Evolutionary conservation across 768 basidiomycete species (phyloP).

Genomic region (Boletus tylopilopsis): DNA sequence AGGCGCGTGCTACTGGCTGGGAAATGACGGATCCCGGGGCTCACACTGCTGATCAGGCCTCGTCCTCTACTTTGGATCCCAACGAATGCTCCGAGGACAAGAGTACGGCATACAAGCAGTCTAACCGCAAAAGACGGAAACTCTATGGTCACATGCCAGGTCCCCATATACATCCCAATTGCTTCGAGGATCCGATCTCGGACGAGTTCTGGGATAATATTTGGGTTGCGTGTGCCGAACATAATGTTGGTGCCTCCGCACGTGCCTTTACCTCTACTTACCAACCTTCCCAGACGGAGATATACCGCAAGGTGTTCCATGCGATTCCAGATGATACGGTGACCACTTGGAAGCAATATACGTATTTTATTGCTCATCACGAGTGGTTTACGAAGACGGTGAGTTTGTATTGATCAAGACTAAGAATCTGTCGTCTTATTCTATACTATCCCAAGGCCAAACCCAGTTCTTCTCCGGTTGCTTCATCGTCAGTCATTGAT

Average conservation of each 20-base stretch:
- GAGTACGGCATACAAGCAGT: slow-evolving; percentile 44
- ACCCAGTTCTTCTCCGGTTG: slow-evolving; percentile 38
- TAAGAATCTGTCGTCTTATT: slow-evolving; percentile 3
- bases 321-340: slow-evolving; percentile 90
- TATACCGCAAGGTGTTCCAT: slow-evolving; percentile 93
- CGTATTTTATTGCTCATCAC: slow-evolving; percentile 74
- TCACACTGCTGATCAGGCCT: slow-evolving; percentile 43
- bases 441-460: slow-evolving; percentile 38
- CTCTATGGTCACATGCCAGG: slow-evolving; percentile 50
- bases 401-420: slow-evolving; percentile 22
- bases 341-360: slow-evolving; percentile 95
- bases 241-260: slow-evolving; percentile 69
- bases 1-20: slow-evolving; percentile 39
- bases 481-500: slow-evolving; percentile 45
- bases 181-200: slow-evolving; percentile 85
- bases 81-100: slow-evolving; percentile 48
- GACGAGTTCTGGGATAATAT: slow-evolving; percentile 87
- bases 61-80: slow-evolving; percentile 41
- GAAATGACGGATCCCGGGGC: slow-evolving; percentile 41
- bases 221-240: slow-evolving; percentile 83
- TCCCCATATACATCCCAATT: slow-evolving; percentile 71
- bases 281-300: slow-evolving; percentile 69
- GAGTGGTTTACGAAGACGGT: slow-evolving; percentile 73
- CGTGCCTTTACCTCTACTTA: slow-evolving; percentile 3
- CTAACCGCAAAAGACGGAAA: slow-evolving; percentile 55